These are phyloP conservation scores for Fusarium robinianum DNA, from an alignment of 2,329 filamentous ascomycete species.

Conservation along the genomic window DNA sequence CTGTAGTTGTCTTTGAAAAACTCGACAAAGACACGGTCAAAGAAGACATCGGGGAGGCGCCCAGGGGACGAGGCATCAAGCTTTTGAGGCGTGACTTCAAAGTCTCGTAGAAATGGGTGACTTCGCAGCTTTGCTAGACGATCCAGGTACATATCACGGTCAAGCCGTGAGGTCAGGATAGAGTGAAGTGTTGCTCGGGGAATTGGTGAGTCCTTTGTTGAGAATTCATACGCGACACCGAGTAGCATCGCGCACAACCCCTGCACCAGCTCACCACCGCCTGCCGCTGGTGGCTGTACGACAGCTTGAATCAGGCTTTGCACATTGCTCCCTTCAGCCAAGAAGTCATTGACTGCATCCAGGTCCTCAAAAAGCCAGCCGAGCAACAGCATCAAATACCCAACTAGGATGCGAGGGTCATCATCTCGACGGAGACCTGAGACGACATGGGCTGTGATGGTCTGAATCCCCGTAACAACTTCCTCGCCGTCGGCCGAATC, in stretches of 20 bases:
- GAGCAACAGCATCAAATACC: constrained; percentile 86
- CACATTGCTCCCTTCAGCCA: constrained; percentile 90
- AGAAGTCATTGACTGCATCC: constrained; percentile 88
- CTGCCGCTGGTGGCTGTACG: constrained; percentile 59
- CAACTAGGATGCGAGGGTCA: constrained; percentile 78
- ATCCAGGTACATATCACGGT: constrained; percentile 86
- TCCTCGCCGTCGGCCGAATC: constrained; percentile 90
- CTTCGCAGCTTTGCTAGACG: constrained; percentile 77
- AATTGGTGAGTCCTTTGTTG: constrained; percentile 93
- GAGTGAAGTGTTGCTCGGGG: constrained; percentile 79
- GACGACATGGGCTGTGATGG: constrained; percentile 83
- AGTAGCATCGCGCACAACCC: constrained; percentile 84
- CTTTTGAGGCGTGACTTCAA: constrained; percentile 81
- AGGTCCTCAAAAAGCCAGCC: constrained; percentile 93
- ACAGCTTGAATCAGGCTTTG: constrained; percentile 80
- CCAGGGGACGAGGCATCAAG: constrained; percentile 52
- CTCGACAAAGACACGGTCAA: constrained; percentile 85
- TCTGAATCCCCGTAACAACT: constrained; percentile 91
- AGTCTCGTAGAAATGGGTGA: constrained; percentile 81
- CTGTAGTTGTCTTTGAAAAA: constrained; percentile 97
- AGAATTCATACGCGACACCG: constrained; percentile 93
- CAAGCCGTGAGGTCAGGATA: constrained; percentile 75
- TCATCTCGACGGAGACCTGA: constrained; percentile 74
- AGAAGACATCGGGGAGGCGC: constrained; percentile 77
- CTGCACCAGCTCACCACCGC: constrained; percentile 70